phyloP scores from a whole-genome alignment of 306 rosid species.

The Gleditsia sinensis region DNA sequence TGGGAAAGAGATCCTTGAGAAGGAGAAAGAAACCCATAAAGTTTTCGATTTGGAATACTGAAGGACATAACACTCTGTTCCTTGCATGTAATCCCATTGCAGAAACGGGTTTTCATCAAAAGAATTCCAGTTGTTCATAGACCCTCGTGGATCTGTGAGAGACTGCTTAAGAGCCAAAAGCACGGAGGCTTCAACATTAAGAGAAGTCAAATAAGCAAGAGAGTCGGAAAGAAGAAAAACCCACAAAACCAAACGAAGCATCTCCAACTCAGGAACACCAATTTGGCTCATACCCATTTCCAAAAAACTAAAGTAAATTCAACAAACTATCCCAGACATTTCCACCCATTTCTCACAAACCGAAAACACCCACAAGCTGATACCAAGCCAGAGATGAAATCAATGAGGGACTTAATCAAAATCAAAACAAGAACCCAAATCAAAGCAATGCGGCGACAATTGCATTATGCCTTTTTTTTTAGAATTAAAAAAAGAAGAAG shows the following conservation, averaged over 20 bases:
- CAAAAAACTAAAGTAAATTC: too few species aligned
- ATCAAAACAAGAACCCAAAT: too few species aligned
- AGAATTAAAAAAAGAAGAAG: too few species aligned
- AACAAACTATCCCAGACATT: too few species aligned
- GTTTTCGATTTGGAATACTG: constrained; percentile 82
- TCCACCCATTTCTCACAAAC: too few species aligned
- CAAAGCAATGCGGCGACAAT: too few species aligned
- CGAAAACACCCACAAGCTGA: too few species aligned
- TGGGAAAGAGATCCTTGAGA: constrained; percentile 67
- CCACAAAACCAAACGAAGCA: constrained; percentile 38
- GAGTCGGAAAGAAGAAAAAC: constrained; percentile 52
- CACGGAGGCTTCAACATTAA: constrained; percentile 70
- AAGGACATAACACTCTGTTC: constrained; percentile 74
- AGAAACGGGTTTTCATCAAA: constrained; percentile 81
- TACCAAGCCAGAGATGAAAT: too few species aligned
- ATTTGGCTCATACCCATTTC: too few species aligned
- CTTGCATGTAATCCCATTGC: constrained; percentile 93
- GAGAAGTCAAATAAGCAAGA: constrained; percentile 41
- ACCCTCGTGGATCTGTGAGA: constrained; percentile 69
- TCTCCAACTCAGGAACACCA: constrained; percentile 43
- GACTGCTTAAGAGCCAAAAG: constrained; percentile 71
- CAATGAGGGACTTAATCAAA: too few species aligned
- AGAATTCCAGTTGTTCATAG: constrained; percentile 80
- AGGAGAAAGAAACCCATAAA: constrained; percentile 78
- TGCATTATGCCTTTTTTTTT: too few species aligned